Percentiles rank a stretch among this genome's conserved stretches.
Conservation (phyloP, 2,329 filamentous ascomycete species). For the Bipolaris sorokiniana region DNA sequence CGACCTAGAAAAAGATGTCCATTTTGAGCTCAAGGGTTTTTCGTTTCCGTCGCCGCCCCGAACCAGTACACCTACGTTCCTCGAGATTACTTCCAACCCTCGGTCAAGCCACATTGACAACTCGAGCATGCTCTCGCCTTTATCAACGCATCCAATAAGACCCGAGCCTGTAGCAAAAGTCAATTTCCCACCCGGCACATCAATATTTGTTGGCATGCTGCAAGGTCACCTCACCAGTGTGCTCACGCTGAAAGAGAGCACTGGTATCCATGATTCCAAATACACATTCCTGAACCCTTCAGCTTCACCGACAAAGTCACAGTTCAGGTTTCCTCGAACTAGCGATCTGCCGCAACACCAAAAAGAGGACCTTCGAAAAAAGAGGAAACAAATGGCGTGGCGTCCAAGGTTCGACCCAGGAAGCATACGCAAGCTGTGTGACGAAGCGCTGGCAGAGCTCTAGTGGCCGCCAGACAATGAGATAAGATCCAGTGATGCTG, state of each 20-base stretch:
- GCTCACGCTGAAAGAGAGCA: conserved; percentile 27
- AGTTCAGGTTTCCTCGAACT: neutral
- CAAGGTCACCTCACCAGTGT: conserved; percentile 37
- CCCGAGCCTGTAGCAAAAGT: conserved; percentile 2
- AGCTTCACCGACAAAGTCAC: conserved; percentile 22
- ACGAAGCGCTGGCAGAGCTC: conserved; percentile 40
- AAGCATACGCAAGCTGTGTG: conserved; percentile 34
- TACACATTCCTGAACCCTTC: conserved; percentile 24
- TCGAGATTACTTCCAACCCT: neutral
- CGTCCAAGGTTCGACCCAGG: conserved; percentile 41
- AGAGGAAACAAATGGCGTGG: conserved; percentile 25
- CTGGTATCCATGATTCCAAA: conserved; percentile 17
- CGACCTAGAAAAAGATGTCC: conserved; percentile 13
- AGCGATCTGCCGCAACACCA: conserved; percentile 17
- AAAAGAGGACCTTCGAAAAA: conserved; percentile 21
- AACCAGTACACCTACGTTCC: neutral
- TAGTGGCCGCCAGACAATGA: conserved; percentile 2
- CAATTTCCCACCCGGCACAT: conserved; percentile 32
- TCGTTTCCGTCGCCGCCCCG: conserved; percentile 10
- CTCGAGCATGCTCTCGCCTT: conserved; percentile 2
- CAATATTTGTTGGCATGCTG: conserved; percentile 37
- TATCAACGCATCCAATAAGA: neutral
- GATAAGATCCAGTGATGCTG: neutral
- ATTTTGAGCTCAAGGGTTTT: conserved; percentile 9
- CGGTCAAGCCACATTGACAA: conserved; percentile 1